A percentile compares a stretch with the other conserved stretches of the same genome.
phyloP scores from a whole-genome alignment of 257 asterid species.

The Leptodermis oblonga region DNA sequence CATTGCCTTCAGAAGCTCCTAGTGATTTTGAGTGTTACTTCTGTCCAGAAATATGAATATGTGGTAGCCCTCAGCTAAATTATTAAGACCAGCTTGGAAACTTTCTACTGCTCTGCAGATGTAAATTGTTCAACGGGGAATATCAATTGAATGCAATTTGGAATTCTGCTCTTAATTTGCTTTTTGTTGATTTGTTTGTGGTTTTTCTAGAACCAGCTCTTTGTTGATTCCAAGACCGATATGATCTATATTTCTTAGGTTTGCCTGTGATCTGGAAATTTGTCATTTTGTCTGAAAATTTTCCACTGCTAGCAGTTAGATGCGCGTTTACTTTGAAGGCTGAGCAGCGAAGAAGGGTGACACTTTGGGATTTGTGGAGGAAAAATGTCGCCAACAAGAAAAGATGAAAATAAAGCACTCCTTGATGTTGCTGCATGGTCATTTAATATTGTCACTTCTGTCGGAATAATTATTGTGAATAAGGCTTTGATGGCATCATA shows the following conservation, averaged over 20 bases:
- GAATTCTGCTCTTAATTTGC: neutral
- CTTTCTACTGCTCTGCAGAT: neutral
- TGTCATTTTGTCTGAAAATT: neutral
- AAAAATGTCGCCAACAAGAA: conserved; percentile 40
- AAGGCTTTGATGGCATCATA: conserved; percentile 62
- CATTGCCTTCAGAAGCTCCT: neutral
- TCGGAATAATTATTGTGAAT: conserved; percentile 58
- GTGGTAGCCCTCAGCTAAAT: neutral
- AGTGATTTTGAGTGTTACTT: too few relatives aligned
- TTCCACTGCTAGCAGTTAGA: neutral
- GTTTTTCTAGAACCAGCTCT: too few relatives aligned
- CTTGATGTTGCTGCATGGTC: conserved; percentile 58
- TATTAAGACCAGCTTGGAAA: neutral
- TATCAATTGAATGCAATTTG: neutral
- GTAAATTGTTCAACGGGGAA: neutral
- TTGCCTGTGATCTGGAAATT: neutral
- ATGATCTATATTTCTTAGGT: too few relatives aligned
- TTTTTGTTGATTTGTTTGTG: too few relatives aligned
- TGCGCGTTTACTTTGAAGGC: conserved; percentile 5
- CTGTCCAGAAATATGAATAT: neutral
- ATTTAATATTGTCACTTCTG: conserved; percentile 62
- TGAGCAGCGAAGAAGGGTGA: neutral
- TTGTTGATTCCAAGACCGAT: conserved; percentile 2
- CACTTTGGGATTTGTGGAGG: conserved; percentile 23
- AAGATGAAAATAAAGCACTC: conserved; percentile 47